Evolutionary conservation across 2,329 filamentous ascomycete genomes (phyloP), one percentile per base, ranked within the genome.

Genomic region (Ceratocystis huliohia): DNA sequence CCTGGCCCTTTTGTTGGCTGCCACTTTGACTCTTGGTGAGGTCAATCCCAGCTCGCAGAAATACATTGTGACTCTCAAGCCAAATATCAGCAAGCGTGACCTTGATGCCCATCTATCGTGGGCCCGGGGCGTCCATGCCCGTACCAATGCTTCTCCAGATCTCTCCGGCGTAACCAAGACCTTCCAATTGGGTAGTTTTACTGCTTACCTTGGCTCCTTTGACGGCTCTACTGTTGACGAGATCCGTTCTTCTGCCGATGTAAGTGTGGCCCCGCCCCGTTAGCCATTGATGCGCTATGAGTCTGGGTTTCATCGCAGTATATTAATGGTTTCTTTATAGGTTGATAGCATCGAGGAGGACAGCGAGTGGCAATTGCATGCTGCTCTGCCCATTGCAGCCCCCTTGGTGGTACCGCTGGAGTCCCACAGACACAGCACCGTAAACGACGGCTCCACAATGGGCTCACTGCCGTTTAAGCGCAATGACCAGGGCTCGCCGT

Each of bases 251-350:
- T 75, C 74, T 65, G 73, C 74, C 37, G 74, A 77, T 67, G 78
- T 79, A 72, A 74, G 76, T 69, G 2, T 33, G 5, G 30, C n/a
- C 46, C 20, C 17, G n/a, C 46, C 13, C 46, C 2, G 37, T 41
- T 41, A 4, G 3, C 37, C 37, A 10, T 41, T 3, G 10, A 13
- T 50, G 8, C n/a, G 15, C 2, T 48, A 7, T n/a, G 2, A n/a
- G 20, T 48, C 20, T 48, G 2, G 17, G 37, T 20, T 66, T 85
- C 82, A 85, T 87, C 95, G 3, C 45, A 37, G n/a, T 10, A 62
- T n/a, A 37, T 33, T 17, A 15, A 15, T 3, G 33, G n/a, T 13
- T 25, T 28, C 25, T 37, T 20, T 25, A n/a, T 37, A 67, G 66
- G 65, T 67, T 33, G 53, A 61, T 20, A 65, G 20, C 48, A 53